Base-by-base conservation (phyloP, 2,329 filamentous ascomycete genomes). In the Allantophomopsis cytisporea region DNA sequence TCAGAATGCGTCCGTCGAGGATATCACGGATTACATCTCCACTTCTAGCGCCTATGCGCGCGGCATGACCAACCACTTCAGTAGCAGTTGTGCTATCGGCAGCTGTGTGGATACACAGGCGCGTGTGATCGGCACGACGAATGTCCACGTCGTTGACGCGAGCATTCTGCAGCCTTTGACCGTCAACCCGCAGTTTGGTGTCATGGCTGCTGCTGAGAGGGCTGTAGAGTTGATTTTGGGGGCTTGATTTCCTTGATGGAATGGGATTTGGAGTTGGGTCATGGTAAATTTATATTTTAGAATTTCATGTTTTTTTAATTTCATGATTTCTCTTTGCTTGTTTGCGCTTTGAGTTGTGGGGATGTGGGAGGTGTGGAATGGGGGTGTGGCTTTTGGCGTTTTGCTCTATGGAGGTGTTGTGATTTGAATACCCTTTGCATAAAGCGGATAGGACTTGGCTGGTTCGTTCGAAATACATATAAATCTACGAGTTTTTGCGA, bases 31-130 rank as follows among this genome's bases (percentile, higher is more conserved):
- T 6, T 73, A 71, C 50, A 65, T 73, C 45, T 71, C 63, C 6
- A 69, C 62, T 0, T 46, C 47, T 2, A 67, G 63, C 2, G 39
- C 52, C 4, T 73, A 72, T 44, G 68, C 69, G 0, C 51, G 60
- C 3, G 68, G 68, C 3, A 54, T 62, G 6, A 68, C 71, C 8
- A 65, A 71, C 44, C 70, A 73, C 46, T 73, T 67, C 66, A 67
- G 62, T 21, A 66, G 62, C 40, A 68, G 62, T 23, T 73, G 69
- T 50, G 50, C 66, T 15, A 59, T 73, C n/a, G 66, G 60, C 1
- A 51, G 48, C 12, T 72, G 68, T 43, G 68, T 71, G 1, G 68
- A 73, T 46, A 42, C 45, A 0, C 54, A 68, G 42, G 60, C 67
- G 1, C 56, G 54, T 41, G 68, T 72, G 0, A 53, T 62, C 6